Base-by-base conservation (phyloP, 306 rosid genomes). In the Prunus salicina region DNA sequence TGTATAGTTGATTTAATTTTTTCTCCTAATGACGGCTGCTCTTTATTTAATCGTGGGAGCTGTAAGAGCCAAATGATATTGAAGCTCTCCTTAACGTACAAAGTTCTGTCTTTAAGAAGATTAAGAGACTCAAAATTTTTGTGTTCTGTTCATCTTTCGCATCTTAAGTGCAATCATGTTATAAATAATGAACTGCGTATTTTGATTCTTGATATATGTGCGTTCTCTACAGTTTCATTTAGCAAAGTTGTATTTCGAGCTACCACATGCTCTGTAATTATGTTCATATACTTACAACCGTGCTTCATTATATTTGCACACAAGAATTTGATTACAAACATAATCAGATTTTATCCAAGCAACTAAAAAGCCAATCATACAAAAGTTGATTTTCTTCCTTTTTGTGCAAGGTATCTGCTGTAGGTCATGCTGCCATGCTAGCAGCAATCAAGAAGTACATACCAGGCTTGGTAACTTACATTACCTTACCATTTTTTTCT, bases 351-450 rank as follows among this genome's bases (percentile, higher is more conserved):
- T 61, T 9, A 8, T 30, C 3, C 19, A 1, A 57, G 15, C 67
- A 16, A n/a, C 51, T 20, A 22, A 6, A 22, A 70, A 78, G 43
- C 12, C 2, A 53, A 3, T 73, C 62, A 27, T 49, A 43, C 32
- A 51, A 12, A 52, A 72, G 13, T 60, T 49, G 52, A 12, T 22
- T 65, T 67, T 67, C 32, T 67, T 55, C 45, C 63, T 67, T 79
- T 66, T 1, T 72, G 76, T 69, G 55, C 53, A 69, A 90, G 96
- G 81, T 88, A 80, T 86, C 96, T 62, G 83, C 89, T 18, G 64
- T 88, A 25, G 96, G 90, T 62, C 96, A 91, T 76, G 91, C 93
- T 22, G 90, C 93, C 49, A 91, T 89, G n/a, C 85, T 91, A 77
- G 87, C 91, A 46, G 91, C 87, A 52, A 89, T 91, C 80, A 82